phyloP scores from a whole-genome alignment of 2,329 filamentous ascomycete species.

The Aspergillus brasiliensis region DNA sequence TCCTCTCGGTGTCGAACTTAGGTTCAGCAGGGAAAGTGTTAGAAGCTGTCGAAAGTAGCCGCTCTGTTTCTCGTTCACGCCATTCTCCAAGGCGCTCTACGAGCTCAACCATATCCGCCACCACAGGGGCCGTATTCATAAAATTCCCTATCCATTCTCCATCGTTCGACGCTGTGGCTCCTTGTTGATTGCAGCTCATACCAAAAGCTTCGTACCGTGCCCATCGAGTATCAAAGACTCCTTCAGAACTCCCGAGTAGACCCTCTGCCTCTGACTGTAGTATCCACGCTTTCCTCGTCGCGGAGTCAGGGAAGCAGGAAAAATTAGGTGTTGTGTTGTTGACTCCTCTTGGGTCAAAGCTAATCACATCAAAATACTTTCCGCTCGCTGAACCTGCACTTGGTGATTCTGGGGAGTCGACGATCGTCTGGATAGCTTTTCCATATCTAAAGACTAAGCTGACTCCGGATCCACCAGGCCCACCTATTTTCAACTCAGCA shows the following conservation, averaged over 20 bases:
- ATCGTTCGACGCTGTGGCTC: neutral
- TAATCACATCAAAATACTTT: constrained; percentile 9
- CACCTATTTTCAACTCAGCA: neutral
- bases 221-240: constrained; percentile 3
- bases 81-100: constrained; percentile 11
- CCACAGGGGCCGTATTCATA: constrained; percentile 4
- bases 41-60: neutral
- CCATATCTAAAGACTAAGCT: neutral
- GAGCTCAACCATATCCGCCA: constrained; percentile 9
- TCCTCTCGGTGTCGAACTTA: neutral
- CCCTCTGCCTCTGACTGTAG: neutral
- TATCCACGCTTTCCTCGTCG: neutral
- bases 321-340: constrained; percentile 10
- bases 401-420: neutral
- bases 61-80: constrained; percentile 3
- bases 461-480: constrained; percentile 6
- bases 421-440: constrained; percentile 2
- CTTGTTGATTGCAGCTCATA: neutral
- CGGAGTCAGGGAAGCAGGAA: neutral
- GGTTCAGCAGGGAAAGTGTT: neutral
- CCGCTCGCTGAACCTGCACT: neutral
- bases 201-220: neutral
- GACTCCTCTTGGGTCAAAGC: constrained; percentile 7
- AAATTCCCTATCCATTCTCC: neutral
- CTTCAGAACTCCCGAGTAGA: neutral